A percentile compares a stretch with the other conserved stretches of the same genome.
Evolutionary conservation across 2,329 filamentous ascomycete species (phyloP).

Genomic region (Talaromyces marneffei): DNA sequence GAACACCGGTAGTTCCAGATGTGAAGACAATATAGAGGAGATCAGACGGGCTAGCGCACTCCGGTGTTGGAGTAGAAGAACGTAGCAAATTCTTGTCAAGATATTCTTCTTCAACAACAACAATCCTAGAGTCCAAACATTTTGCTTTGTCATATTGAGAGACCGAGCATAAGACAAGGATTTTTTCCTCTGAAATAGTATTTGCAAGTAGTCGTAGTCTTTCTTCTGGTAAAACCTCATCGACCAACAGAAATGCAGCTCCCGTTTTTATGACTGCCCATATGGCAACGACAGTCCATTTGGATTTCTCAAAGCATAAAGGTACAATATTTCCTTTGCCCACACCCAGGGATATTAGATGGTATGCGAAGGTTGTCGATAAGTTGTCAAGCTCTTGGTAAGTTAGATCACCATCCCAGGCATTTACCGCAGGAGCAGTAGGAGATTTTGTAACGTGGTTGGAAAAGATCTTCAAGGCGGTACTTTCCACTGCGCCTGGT

Average conservation of each 20-base stretch:
- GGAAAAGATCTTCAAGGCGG: background rate
- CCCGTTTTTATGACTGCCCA: slow-evolving; percentile 16
- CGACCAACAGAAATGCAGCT: background rate
- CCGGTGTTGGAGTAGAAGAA: background rate
- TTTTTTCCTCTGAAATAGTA: background rate
- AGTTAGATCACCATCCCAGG: slow-evolving; percentile 29
- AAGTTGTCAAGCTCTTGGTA: slow-evolving; percentile 29
- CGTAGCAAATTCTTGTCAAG: background rate
- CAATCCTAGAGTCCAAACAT: background rate
- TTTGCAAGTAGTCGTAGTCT: background rate
- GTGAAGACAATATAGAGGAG: slow-evolving; percentile 58
- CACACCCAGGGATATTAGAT: slow-evolving; percentile 18
- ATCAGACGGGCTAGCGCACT: background rate
- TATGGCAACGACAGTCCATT: slow-evolving; percentile 15
- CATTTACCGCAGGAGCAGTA: slow-evolving; percentile 21
- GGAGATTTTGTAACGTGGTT: background rate
- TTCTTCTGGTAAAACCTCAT: background rate
- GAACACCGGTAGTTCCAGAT: slow-evolving; percentile 47
- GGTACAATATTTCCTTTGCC: slow-evolving; percentile 24
- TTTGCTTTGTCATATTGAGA: background rate
- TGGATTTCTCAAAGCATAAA: slow-evolving; percentile 18
- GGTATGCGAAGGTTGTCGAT: slow-evolving; percentile 27
- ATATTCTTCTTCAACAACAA: background rate
- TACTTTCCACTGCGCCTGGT: background rate
- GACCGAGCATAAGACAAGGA: background rate